Evolutionary conservation across 2,329 filamentous ascomycete species (phyloP).

Genomic region (Cladosporium sphaerospermum): DNA sequence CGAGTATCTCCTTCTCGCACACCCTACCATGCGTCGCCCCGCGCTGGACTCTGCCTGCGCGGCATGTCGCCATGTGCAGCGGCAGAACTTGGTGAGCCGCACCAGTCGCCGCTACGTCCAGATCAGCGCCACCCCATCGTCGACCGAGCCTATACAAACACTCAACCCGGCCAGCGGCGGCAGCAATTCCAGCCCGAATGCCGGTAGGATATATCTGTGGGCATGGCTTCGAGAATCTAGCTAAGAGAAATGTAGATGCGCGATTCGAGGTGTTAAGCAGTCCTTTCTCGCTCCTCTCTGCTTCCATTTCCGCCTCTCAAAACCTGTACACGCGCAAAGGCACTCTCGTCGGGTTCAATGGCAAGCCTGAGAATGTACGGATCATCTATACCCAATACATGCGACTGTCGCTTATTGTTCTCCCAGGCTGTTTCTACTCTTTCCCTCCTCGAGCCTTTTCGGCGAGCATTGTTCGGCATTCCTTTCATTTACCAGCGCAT

Average conservation of each 20-base stretch:
- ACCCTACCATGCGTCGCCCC: slow-evolving; percentile 22
- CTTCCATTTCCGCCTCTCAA: slow-evolving; percentile 87
- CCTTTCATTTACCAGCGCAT: slow-evolving; percentile 93
- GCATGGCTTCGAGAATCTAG: not conserved
- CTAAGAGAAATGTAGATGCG: slow-evolving; percentile 58
- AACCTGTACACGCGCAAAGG: slow-evolving; percentile 87
- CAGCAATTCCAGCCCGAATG: slow-evolving; percentile 13
- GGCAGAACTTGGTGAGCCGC: not conserved
- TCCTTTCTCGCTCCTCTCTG: slow-evolving; percentile 88
- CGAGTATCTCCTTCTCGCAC: not conserved
- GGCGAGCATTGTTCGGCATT: slow-evolving; percentile 72
- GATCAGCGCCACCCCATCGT: slow-evolving; percentile 40
- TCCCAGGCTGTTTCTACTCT: slow-evolving; percentile 77
- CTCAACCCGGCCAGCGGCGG: slow-evolving; percentile 26
- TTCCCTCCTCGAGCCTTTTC: slow-evolving; percentile 76
- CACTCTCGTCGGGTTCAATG: slow-evolving; percentile 81
- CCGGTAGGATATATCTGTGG: slow-evolving; percentile 14
- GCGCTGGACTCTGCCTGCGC: slow-evolving; percentile 23
- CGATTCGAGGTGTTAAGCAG: slow-evolving; percentile 89
- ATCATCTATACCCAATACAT: not conserved
- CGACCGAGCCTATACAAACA: slow-evolving; percentile 33
- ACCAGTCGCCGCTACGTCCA: slow-evolving; percentile 34
- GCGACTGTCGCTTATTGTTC: slow-evolving; percentile 5
- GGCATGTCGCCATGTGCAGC: slow-evolving; percentile 20
- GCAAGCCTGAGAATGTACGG: slow-evolving; percentile 78